phyloP scores from a whole-genome alignment of 139 green algal genomes.

The Zygnema circumcarinatum region DNA sequence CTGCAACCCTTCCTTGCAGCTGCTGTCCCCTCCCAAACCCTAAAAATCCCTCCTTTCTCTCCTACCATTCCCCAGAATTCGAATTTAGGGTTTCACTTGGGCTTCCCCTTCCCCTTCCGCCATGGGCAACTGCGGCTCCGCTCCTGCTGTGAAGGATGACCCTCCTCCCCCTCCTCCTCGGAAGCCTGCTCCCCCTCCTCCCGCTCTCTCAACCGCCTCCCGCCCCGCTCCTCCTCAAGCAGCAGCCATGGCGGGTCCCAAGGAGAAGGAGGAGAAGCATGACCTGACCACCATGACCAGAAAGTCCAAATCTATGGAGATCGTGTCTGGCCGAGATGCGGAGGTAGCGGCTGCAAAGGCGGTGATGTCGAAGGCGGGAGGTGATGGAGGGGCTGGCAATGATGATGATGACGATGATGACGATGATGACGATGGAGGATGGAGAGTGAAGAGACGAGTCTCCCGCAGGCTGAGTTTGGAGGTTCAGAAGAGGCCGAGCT shows the following conservation, averaged over 20 bases:
- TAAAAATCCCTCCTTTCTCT: background rate
- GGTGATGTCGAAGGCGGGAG: background rate
- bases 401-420: background rate
- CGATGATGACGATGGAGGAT: background rate
- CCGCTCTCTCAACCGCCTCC: background rate
- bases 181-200: background rate
- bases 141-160: background rate
- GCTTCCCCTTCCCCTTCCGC: background rate
- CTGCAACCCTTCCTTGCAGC: too few species aligned
- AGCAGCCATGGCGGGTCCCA: too few species aligned
- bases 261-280: too few species aligned
- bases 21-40: too few species aligned
- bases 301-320: constrained; percentile 1
- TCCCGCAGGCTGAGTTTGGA: background rate
- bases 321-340: background rate
- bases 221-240: background rate
- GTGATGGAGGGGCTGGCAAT: too few species aligned
- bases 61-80: background rate
- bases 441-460: background rate
- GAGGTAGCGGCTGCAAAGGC: background rate
- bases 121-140: constrained; percentile 11
- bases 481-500: background rate
- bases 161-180: background rate
- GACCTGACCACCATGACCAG: background rate
- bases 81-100: background rate